Evolutionary conservation across 768 basidiomycete species (phyloP), one percentile per base, ranked within the genome.

Genomic region (Leccinellum rugosiceps): DNA sequence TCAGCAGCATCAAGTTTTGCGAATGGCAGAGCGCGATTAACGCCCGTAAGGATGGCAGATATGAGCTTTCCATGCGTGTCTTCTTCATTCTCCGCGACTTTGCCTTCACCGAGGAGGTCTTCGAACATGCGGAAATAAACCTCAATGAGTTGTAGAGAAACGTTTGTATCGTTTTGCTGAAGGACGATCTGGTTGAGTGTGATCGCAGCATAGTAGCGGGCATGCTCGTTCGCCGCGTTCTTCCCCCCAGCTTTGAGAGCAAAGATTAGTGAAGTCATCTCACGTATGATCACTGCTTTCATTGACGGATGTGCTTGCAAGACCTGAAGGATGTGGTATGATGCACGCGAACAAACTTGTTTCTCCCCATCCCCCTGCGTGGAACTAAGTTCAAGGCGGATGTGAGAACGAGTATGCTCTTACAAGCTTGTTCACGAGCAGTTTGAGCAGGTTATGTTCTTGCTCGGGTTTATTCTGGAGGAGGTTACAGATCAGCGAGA

Each of bases 91-190:
- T 70, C 70, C 4, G 58, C 49, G 5, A 65, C 58, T 25, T 73
- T 71, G 13, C 76, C 77, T 63, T 90, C 85, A 0, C 91, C 88
- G 3, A 98, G 80, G 10, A 97, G 76, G 64, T 92, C 92, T 65
- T 86, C 80, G 78, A 99, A 99, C 68, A 98, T 81, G 75, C 94
- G 88, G 66, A 98, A 99, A 74, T 98, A 98, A 4, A 94, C 80
- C 51, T 94, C 88, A 19, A 98, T 85, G 58, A 98, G 78, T 58
- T 84, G 80, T 47, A 85, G 73, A 14, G 94, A 89, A 10, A 94
- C 89, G 0, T 84, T 83, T 9, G 82, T 77, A 63, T 97, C 94
- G 10, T 79, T 75, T 10, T 76, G 68, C 10, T 77, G 77, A 30
- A 98, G 78, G 41, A 93, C 84, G 57, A 95, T 86, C 73, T 98